Percentiles rank a stretch among this genome's conserved stretches.
phyloP scores from a whole-genome alignment of 1,139 yeast genomes.

The Diutina rugosa region DNA sequence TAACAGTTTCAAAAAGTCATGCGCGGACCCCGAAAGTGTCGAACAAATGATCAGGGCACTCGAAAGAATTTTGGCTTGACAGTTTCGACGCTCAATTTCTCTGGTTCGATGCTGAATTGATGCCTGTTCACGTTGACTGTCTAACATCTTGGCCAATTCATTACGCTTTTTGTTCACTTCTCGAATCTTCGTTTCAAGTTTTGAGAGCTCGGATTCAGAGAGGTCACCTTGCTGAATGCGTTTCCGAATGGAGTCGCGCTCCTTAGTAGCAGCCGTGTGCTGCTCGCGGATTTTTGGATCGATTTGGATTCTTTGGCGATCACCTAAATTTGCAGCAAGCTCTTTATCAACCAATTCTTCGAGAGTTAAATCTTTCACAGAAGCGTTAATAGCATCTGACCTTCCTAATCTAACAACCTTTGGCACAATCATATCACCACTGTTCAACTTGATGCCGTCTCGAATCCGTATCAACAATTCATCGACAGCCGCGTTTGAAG shows the following conservation, averaged over 20 bases:
- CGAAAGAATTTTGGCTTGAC: slow-evolving; percentile 59
- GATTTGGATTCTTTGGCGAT: slow-evolving; percentile 8
- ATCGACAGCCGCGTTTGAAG: slow-evolving; percentile 98
- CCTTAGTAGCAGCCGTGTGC: slow-evolving; percentile 37
- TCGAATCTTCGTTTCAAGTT: slow-evolving; percentile 36
- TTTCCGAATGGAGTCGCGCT: slow-evolving; percentile 28
- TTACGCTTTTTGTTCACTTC: slow-evolving; percentile 49
- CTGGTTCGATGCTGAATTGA: slow-evolving; percentile 59
- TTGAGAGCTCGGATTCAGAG: slow-evolving; percentile 24
- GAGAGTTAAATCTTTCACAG: slow-evolving; percentile 72
- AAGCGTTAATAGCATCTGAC: slow-evolving; percentile 74
- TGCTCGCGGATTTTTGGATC: slow-evolving; percentile 39
- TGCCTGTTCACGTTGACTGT: slow-evolving; percentile 63
- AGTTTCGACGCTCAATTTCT: slow-evolving; percentile 65
- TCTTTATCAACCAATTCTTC: slow-evolving; percentile 77
- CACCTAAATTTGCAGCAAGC: slow-evolving; percentile 31
- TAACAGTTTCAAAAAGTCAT: slow-evolving; percentile 64
- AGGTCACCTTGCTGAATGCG: slow-evolving; percentile 20
- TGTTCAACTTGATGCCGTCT: slow-evolving; percentile 48
- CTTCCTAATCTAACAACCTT: slow-evolving; percentile 83
- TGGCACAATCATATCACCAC: slow-evolving; percentile 51
- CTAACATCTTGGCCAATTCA: slow-evolving; percentile 60
- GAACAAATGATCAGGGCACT: slow-evolving; percentile 87
- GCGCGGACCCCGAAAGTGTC: slow-evolving; percentile 92
- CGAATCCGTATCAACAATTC: slow-evolving; percentile 82